Conservation (phyloP, 1,139 yeast species). For the Ogataea hybrid region DNA sequence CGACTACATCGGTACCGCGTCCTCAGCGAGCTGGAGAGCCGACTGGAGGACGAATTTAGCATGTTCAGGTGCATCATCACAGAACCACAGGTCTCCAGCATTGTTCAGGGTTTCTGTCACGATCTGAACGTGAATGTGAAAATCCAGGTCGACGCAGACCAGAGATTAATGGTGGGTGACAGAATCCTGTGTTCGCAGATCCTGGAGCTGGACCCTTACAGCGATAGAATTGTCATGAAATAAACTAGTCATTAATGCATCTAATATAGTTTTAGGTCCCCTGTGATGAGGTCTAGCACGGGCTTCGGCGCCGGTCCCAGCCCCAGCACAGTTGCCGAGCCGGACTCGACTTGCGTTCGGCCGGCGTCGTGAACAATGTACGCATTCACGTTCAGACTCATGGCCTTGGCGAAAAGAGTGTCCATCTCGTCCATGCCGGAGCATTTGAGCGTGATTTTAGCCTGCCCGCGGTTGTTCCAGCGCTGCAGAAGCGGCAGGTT, state of each 20-base stretch:
- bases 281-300: conserved; percentile 77
- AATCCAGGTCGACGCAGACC: conserved; percentile 29
- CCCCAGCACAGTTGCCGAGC: conserved; percentile 92
- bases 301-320: conserved; percentile 96
- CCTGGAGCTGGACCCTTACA: conserved; percentile 37
- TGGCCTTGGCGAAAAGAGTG: conserved; percentile 74
- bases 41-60: conserved; percentile 7
- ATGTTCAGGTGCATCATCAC: conserved; percentile 20
- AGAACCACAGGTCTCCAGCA: conserved; percentile 11
- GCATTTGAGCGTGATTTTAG: conserved; percentile 88
- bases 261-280: conserved; percentile 71
- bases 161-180: conserved; percentile 37
- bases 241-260: conserved; percentile 10
- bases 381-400: conserved; percentile 74
- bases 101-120: conserved; percentile 39
- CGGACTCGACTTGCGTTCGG: conserved; percentile 92
- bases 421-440: conserved; percentile 73
- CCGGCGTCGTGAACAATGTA: conserved; percentile 94
- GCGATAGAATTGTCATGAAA: conserved; percentile 37
- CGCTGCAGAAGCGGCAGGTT: conserved; percentile 61
- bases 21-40: conserved; percentile 14
- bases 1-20: conserved; percentile 17
- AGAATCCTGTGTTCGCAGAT: conserved; percentile 42
- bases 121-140: conserved; percentile 49
- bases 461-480: conserved; percentile 89